phyloP scores from a whole-genome alignment of 805 yeast genomes.

The Wickerhamia fluorescens region DNA sequence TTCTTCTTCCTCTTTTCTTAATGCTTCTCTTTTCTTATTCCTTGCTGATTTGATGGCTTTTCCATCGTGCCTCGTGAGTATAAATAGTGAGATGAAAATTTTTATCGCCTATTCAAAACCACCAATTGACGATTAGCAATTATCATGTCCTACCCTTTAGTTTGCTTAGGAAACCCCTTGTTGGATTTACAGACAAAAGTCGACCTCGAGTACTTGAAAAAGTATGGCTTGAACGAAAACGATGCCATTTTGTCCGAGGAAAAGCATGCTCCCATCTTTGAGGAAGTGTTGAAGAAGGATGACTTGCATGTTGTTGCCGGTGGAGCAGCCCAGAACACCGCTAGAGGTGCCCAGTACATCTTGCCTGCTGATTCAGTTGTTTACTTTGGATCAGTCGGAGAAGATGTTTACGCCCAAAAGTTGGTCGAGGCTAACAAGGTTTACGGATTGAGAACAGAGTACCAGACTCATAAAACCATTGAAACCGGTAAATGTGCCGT shows the following conservation, averaged over 20 bases:
- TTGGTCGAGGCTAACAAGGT: constrained; percentile 74
- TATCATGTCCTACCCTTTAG: constrained; percentile 56
- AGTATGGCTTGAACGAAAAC: constrained; percentile 80
- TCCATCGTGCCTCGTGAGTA: too few relatives aligned
- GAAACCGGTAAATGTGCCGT: constrained; percentile 99
- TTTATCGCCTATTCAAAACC: constrained; percentile 1
- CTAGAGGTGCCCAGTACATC: constrained; percentile 95
- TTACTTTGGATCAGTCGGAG: constrained; percentile 95
- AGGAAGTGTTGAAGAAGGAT: constrained; percentile 59
- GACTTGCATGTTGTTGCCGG: constrained; percentile 82
- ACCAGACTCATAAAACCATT: constrained; percentile 67
- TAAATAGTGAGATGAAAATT: constrained; percentile 2
- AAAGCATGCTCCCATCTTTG: constrained; percentile 78
- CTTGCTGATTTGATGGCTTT: too few relatives aligned
- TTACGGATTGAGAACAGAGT: constrained; percentile 84
- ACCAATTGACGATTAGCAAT: background rate
- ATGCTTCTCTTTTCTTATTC: too few relatives aligned
- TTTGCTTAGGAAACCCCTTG: constrained; percentile 89
- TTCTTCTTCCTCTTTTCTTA: too few relatives aligned
- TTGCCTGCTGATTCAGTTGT: constrained; percentile 77
- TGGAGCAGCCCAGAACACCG: constrained; percentile 99
- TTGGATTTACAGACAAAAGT: constrained; percentile 81
- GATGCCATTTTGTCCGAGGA: constrained; percentile 89
- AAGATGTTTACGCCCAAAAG: constrained; percentile 79
- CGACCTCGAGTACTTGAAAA: constrained; percentile 58